These are phyloP conservation scores for Yarrowia sp. DNA, from an alignment of 805 yeast species.

Conservation along the genomic window DNA sequence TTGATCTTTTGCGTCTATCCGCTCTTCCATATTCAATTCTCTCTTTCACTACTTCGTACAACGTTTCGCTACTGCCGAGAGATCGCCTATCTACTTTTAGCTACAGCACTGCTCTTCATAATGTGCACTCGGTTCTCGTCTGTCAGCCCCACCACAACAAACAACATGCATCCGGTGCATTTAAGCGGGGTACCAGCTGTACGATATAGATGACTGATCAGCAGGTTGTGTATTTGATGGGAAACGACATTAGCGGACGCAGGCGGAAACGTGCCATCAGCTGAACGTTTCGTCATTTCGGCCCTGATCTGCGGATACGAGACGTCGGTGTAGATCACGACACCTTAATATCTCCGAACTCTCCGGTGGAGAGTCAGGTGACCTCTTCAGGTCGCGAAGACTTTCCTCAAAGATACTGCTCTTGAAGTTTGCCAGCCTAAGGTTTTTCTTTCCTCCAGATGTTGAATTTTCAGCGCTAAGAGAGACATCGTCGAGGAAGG, in stretches of 20 bases:
- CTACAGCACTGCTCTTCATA: too few species aligned
- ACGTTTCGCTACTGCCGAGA: not conserved
- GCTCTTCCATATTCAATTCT: too few species aligned
- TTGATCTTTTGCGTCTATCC: too few species aligned
- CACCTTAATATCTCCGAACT: not conserved
- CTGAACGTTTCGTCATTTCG: too few species aligned
- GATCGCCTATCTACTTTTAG: not conserved
- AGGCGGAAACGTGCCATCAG: too few species aligned
- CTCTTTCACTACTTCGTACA: too few species aligned
- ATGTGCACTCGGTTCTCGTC: not conserved
- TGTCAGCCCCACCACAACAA: not conserved
- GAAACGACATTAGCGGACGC: too few species aligned
- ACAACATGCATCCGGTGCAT: not conserved
- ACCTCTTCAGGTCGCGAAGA: not conserved
- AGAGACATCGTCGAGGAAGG: conserved; percentile 1
- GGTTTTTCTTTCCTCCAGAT: not conserved
- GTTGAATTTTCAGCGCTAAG: not conserved
- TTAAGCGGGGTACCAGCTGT: not conserved
- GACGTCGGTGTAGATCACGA: not conserved
- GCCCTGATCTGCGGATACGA: too few species aligned
- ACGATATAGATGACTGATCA: too few species aligned
- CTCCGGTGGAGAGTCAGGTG: not conserved
- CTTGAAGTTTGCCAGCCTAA: not conserved
- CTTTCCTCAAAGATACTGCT: not conserved
- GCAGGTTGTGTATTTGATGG: too few species aligned